A percentile compares a stretch with the other conserved stretches of the same genome.
These are phyloP conservation scores for Didymosphaeria variabile DNA, from an alignment of 2,329 filamentous ascomycete genomes.

Conservation along the genomic window DNA sequence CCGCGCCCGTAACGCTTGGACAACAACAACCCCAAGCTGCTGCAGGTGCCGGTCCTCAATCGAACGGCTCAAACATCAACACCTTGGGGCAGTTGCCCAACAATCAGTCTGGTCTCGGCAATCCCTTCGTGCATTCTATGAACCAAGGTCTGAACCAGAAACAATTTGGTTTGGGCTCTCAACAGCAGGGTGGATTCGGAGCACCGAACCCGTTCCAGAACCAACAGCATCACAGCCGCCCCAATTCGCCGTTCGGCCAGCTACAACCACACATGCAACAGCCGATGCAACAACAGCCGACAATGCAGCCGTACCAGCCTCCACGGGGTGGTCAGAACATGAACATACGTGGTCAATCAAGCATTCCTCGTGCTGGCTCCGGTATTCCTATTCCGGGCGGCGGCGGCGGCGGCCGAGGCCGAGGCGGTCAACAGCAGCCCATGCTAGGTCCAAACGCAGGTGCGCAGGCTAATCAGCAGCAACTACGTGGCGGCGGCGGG, in stretches of 20 bases:
- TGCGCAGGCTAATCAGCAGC: conserved; percentile 28
- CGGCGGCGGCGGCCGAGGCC: conserved; percentile 27
- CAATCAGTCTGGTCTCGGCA: neutral
- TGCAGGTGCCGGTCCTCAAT: conserved; percentile 21
- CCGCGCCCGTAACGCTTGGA: conserved; percentile 19
- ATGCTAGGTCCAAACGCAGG: conserved; percentile 26
- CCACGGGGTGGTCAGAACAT: conserved; percentile 40
- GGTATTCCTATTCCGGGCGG: conserved; percentile 44
- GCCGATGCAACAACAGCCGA: conserved; percentile 19
- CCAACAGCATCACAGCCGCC: conserved; percentile 18
- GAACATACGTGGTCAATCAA: conserved; percentile 28
- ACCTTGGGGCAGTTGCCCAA: conserved; percentile 24
- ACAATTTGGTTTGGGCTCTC: conserved; percentile 8
- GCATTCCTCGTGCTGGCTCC: conserved; percentile 43
- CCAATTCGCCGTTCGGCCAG: conserved; percentile 34
- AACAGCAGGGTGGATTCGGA: conserved; percentile 3
- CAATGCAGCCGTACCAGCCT: conserved; percentile 23
- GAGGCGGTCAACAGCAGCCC: conserved; percentile 29
- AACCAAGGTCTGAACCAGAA: conserved; percentile 16
- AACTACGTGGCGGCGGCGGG: conserved; percentile 38
- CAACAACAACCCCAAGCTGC: conserved; percentile 26
- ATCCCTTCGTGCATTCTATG: neutral
- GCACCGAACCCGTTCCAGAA: conserved; percentile 16
- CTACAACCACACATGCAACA: conserved; percentile 26
- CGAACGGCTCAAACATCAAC: conserved; percentile 22